These are phyloP conservation scores for Linanthus parryae DNA, from an alignment of 148 eudicot genomes.

Conservation along the genomic window DNA sequence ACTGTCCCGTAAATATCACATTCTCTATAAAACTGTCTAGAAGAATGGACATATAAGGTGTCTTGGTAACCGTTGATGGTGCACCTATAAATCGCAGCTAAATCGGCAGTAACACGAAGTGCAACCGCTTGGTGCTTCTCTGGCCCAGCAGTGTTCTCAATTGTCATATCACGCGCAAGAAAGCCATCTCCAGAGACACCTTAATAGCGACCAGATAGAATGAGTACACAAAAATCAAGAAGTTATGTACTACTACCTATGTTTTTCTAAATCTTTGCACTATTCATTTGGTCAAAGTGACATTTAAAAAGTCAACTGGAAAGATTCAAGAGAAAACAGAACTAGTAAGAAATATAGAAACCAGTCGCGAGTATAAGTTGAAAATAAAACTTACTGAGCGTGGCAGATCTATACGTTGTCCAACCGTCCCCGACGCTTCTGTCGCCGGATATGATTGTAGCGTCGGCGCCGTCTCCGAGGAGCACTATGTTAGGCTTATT, in stretches of 20 bases:
- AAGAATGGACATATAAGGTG: conserved; percentile 86
- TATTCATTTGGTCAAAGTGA: too few relatives aligned
- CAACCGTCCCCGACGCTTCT: conserved; percentile 85
- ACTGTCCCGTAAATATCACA: conserved; percentile 83
- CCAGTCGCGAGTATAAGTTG: too few relatives aligned
- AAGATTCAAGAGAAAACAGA: background rate
- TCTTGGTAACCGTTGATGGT: conserved; percentile 74
- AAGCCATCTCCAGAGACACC: conserved; percentile 91
- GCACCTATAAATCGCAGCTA: conserved; percentile 71
- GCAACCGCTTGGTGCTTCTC: conserved; percentile 83
- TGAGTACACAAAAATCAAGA: too few relatives aligned
- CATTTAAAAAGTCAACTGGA: too few relatives aligned
- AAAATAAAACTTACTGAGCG: conserved; percentile 68
- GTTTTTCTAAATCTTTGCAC: too few relatives aligned
- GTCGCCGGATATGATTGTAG: conserved; percentile 52
- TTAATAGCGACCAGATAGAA: conserved; percentile 16
- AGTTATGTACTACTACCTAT: too few relatives aligned
- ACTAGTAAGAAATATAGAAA: too few relatives aligned
- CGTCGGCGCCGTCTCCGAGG: conserved; percentile 82
- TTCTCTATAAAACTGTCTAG: conserved; percentile 83
- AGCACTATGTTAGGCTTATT: conserved; percentile 70
- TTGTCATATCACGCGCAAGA: conserved; percentile 75
- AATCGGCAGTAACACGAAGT: conserved; percentile 77
- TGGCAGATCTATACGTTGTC: conserved; percentile 98
- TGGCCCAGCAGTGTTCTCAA: conserved; percentile 81